These are phyloP conservation scores for Cyclostephanos invisitatus DNA, from an alignment of 108 stramenopile species.

Conservation along the genomic window DNA sequence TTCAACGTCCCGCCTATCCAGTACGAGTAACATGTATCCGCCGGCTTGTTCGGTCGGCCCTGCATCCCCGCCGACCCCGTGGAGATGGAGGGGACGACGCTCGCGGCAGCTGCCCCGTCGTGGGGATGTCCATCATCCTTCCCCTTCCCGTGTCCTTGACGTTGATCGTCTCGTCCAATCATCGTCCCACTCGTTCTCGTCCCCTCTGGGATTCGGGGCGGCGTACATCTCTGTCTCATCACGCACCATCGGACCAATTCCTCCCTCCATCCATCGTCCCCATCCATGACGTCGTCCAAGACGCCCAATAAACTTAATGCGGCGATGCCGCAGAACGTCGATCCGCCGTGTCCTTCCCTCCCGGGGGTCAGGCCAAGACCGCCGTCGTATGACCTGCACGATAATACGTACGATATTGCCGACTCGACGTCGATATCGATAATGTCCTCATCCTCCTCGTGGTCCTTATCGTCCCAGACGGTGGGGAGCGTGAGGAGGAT, in stretches of 20 bases:
- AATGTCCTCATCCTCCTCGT: conserved; percentile 5
- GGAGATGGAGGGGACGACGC: too few species aligned
- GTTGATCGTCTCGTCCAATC: too few species aligned
- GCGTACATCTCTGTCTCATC: conserved; percentile 47
- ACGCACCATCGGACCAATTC: conserved; percentile 78
- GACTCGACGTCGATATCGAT: conserved; percentile 29
- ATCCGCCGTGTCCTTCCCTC: conserved; percentile 83
- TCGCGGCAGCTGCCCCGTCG: not conserved
- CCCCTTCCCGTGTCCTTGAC: conserved; percentile 20
- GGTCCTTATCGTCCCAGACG: conserved; percentile 25
- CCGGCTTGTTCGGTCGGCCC: conserved; percentile 85
- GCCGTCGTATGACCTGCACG: conserved; percentile 71
- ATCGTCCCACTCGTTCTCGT: not conserved
- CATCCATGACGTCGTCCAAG: not conserved
- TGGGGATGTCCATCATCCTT: not conserved
- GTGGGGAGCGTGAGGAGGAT: conserved; percentile 54
- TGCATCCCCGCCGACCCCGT: conserved; percentile 76
- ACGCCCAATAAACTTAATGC: conserved; percentile 64
- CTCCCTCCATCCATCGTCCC: conserved; percentile 46
- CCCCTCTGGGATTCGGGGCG: not conserved
- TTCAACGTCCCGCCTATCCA: conserved; percentile 91
- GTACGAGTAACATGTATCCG: conserved; percentile 91
- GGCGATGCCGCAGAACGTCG: conserved; percentile 86
- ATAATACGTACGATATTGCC: conserved; percentile 47
- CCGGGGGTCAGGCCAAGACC: conserved; percentile 67